Evolutionary conservation across 108 stramenopile genomes (phyloP), one percentile per base, ranked within the genome.

Genomic region (Cylindrotheca closterium): DNA sequence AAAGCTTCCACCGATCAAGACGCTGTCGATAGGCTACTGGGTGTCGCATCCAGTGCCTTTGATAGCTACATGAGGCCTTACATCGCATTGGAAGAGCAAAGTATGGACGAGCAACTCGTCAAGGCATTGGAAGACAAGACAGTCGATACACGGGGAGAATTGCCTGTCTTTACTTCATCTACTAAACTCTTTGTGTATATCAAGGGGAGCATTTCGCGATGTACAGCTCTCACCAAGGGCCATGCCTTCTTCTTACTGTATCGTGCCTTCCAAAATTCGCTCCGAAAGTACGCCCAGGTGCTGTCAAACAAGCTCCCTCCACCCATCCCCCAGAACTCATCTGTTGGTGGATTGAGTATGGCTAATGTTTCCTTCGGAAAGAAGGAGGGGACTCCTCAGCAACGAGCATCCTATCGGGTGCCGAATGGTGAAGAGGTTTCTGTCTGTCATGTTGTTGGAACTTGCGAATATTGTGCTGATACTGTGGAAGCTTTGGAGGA

Each of bases 401-500:
- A 71, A 31, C 32, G 51, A 12, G 75, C 70, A 23, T 59, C 78
- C 2, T 91, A 87, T 60, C 63, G 74, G 27, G 79, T 96, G 19
- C 91, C 91, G 4, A 68, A 67, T 30, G 96, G 88, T 17, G 94
- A 87, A 52, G 97, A 97, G 72, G 82, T 88, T 5, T 85, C 87
- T 3, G 78, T 94, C 29, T 98, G 98, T 79, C 92, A 95, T 60
- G 95, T 97, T 12, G 77, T 98, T 58, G 91, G 94, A 74, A 98
- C 99, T 1, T 98, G 96, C 45, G 98, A 98, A 56, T 99, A 97
- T 68, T 98, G 96, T 58, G 95, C 94, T 7, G 98, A 99, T 32
- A 97, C 97, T 5, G 81, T 94, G 0, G 89, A 91, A 77, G 95
- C 93, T 59, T 81, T 99, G 52, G 95, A 94, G 66, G 98, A 97